Conservation (phyloP, 2,329 filamentous ascomycete species). For the Aspergillus vadensis region DNA sequence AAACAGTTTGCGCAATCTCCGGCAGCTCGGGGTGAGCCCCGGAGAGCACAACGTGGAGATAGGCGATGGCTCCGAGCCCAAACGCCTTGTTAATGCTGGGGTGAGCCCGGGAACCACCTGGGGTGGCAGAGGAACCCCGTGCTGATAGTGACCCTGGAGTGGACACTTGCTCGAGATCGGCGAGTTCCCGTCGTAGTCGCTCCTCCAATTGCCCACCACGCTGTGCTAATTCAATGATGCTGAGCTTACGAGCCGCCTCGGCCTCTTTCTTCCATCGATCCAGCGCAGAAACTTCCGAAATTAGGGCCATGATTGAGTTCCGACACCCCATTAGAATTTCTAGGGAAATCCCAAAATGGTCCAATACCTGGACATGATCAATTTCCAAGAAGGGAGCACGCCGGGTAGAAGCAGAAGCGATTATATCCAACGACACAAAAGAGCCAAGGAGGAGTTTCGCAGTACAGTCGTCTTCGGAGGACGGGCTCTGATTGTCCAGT, state of each 20-base stretch:
- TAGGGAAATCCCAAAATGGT: not conserved
- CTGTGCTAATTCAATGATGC: conserved; percentile 3
- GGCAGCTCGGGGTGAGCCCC: not conserved
- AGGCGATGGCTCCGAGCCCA: not conserved
- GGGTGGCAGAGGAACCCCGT: not conserved
- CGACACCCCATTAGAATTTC: not conserved
- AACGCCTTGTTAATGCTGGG: not conserved
- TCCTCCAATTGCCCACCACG: not conserved
- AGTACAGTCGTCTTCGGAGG: not conserved
- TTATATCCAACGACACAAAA: not conserved
- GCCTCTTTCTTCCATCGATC: conserved; percentile 5
- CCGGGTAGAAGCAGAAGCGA: not conserved
- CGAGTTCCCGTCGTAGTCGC: not conserved
- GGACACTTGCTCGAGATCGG: not conserved
- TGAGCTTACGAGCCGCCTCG: not conserved
- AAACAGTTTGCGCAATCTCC: not conserved
- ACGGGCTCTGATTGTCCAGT: not conserved
- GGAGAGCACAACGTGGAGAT: not conserved
- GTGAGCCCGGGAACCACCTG: not conserved
- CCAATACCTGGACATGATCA: not conserved
- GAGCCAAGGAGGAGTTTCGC: not conserved
- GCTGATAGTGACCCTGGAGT: not conserved
- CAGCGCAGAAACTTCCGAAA: not conserved
- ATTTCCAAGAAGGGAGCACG: not conserved
- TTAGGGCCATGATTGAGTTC: not conserved